A percentile compares a stretch with the other conserved stretches of the same genome.
Conservation (phyloP, 208 protist genomes). For the Histomonas meleagridis region DNA sequence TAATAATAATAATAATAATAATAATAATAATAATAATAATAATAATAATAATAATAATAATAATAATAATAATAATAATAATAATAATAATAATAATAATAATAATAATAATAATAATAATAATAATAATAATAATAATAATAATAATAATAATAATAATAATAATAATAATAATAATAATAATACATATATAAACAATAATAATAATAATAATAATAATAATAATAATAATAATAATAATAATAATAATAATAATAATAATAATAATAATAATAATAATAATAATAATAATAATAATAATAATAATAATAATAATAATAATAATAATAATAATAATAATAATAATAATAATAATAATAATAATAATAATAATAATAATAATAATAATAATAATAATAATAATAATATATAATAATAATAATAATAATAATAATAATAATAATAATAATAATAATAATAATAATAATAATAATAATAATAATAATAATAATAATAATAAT, state of each 20-base stretch:
- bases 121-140: neutral
- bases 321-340: neutral
- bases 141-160: neutral
- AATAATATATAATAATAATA: neutral
- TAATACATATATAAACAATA: neutral
- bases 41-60: slow-evolving; percentile 39
- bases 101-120: slow-evolving; percentile 40
- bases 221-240: neutral
- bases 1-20: slow-evolving; percentile 39
- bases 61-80: slow-evolving; percentile 42
- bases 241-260: too few species aligned
- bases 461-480: neutral
- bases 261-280: neutral
- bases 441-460: neutral
- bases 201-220: neutral
- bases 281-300: neutral
- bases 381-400: neutral
- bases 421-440: neutral
- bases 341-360: neutral
- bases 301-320: neutral
- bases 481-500: neutral
- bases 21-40: slow-evolving; percentile 39
- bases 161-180: neutral
- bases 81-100: slow-evolving; percentile 41
- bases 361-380: neutral